These are phyloP conservation scores for Pythium aristosporum DNA, from an alignment of 352 stramenopile species.

Conservation along the genomic window DNA sequence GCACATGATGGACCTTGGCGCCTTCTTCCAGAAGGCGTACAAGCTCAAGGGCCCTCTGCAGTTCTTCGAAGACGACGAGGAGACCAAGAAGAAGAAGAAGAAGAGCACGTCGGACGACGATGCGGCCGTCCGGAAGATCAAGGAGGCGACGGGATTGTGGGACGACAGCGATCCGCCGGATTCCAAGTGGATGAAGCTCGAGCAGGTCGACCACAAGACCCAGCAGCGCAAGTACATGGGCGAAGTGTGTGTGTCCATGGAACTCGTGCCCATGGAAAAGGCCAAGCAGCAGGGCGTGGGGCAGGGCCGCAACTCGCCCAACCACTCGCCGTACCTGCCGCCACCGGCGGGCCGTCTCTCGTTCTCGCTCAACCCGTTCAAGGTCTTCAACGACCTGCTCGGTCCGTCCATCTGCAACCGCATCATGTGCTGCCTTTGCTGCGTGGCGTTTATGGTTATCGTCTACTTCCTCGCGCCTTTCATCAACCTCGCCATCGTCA, in stretches of 20 bases:
- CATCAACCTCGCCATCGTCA: conserved; percentile 81
- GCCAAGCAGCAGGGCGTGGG: conserved; percentile 79
- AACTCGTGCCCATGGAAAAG: conserved; percentile 87
- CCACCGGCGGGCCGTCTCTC: conserved; percentile 88
- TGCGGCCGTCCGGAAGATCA: conserved; percentile 78
- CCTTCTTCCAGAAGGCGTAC: conserved; percentile 77
- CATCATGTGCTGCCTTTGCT: conserved; percentile 85
- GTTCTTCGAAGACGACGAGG: conserved; percentile 82
- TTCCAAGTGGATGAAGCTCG: conserved; percentile 82
- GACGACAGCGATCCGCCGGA: conserved; percentile 80
- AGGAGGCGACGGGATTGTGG: conserved; percentile 82
- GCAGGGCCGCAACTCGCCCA: conserved; percentile 85
- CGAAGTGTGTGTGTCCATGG: conserved; percentile 84
- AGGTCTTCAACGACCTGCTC: conserved; percentile 85
- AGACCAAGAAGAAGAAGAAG: conserved; percentile 75
- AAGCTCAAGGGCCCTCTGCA: conserved; percentile 74
- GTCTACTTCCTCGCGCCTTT: conserved; percentile 86
- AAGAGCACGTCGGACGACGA: conserved; percentile 76
- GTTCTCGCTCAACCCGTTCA: conserved; percentile 91
- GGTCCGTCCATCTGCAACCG: conserved; percentile 86
- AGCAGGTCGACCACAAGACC: conserved; percentile 80
- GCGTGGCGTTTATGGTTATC: conserved; percentile 79
- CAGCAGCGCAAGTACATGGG: conserved; percentile 83
- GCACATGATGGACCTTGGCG: conserved; percentile 73
- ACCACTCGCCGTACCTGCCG: conserved; percentile 92